Base-by-base conservation (phyloP, 768 basidiomycete genomes). In the Leccinum subtestaceum region DNA sequence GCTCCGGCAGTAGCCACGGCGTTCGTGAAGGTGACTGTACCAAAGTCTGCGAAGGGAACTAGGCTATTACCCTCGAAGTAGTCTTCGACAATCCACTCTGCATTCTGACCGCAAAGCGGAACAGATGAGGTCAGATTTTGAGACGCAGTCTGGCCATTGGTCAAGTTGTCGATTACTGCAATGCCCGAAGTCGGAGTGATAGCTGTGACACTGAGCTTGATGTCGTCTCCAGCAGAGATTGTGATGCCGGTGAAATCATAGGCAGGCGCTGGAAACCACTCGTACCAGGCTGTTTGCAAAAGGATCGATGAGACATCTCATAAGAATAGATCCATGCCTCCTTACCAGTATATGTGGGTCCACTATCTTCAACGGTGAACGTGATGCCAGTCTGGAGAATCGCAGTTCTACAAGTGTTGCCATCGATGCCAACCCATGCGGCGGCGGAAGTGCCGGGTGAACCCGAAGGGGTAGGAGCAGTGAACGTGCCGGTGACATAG, bases 351-450 rank as follows among this genome's bases (percentile, higher is more conserved):
- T 56, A 62, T 11, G 31, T 17, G 4, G 52, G 34, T 31, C n/a
- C 4, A 23, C 15, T 25, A n/a, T n/a, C 27, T 29, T 29, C 2
- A 49, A 36, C 25, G 11, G 31, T 40, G 23, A 61, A 49, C 5
- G 5, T 34, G 11, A 62, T 6, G 4, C 61, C 60, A 1, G 61
- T 61, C 50, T 56, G 62, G 27, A 64, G 47, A 32, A 63, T 53
- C 19, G 47, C 55, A 34, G 5, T 46, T 4, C 0, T 0, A 11
- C 63, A 64, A 7, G 43, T 54, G 8, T 21, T 12, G 8, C 58
- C 62, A 32, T 64, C 63, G 2, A 64, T 57, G 15, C 63, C 63
- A 31, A 64, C 58, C 62, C 63, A 64, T 12, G 48, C 55, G 8
- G 58, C 31, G 12, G 38, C 62, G 25, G 34, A 11, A 31, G 23